Percentiles rank a stretch among this genome's conserved stretches.
Conservation (phyloP, 257 asterid species). For the Henckelia pumila region DNA sequence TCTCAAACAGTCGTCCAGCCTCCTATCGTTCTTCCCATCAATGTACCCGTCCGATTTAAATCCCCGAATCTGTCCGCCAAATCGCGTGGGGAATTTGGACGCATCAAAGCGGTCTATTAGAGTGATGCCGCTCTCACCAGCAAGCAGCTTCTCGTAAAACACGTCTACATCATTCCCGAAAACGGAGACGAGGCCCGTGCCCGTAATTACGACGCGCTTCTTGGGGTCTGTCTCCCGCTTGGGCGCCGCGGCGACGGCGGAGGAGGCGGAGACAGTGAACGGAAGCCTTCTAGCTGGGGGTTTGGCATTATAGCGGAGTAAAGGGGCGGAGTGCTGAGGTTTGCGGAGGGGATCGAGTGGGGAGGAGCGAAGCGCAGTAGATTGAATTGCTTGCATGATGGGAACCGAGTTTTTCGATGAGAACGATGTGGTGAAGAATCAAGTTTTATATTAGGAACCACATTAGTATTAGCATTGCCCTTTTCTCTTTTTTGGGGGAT, state of each 20-base stretch:
- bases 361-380: slow-evolving; percentile 34
- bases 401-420: slow-evolving; percentile 25
- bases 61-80: slow-evolving; percentile 59
- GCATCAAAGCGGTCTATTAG: slow-evolving; percentile 54
- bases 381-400: slow-evolving; percentile 38
- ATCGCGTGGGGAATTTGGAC: slow-evolving; percentile 52
- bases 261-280: slow-evolving; percentile 30
- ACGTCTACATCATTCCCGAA: slow-evolving; percentile 51
- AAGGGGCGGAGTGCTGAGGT: slow-evolving; percentile 13
- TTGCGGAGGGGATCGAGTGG: slow-evolving; percentile 46
- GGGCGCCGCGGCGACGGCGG: slow-evolving; percentile 38
- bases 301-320: slow-evolving; percentile 26
- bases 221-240: slow-evolving; percentile 48
- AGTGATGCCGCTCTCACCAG: slow-evolving; percentile 56
- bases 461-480: too few species aligned
- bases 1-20: slow-evolving; percentile 54
- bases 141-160: slow-evolving; percentile 45
- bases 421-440: too few species aligned
- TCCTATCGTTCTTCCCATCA: slow-evolving; percentile 59
- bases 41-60: slow-evolving; percentile 50
- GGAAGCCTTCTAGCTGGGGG: slow-evolving; percentile 22
- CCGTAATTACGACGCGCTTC: slow-evolving; percentile 55
- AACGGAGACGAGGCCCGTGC: slow-evolving; percentile 57
- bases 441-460: too few species aligned
- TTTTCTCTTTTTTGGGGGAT: too few species aligned